Base-by-base conservation (phyloP, 2,329 filamentous ascomycete genomes). In the Dothideomycetidae sp. region DNA sequence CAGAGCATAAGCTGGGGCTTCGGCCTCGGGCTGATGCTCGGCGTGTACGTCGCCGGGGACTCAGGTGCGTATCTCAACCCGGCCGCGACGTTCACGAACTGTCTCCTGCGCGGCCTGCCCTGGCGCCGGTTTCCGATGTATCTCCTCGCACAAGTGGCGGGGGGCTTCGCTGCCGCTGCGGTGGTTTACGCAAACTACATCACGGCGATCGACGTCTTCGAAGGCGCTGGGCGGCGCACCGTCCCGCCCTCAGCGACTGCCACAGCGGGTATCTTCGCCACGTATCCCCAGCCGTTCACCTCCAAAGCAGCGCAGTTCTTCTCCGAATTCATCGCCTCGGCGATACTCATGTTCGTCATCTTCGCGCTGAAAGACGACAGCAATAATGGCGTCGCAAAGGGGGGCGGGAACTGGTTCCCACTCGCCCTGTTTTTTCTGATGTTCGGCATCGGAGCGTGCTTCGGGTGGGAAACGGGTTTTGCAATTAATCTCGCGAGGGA, bases 331-430 rank as follows among this genome's bases (percentile, higher is more conserved):
- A 57, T 80, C 32, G 71, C 74, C 28, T 73, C 68, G 40, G 60
- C 71, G 0, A 65, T 81, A 11, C 60, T 79, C 19, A 73, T 78
- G 60, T 78, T 79, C 48, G 63, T 72, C 47, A 75, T 81, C 33
- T 80, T 77, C 47, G 74, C 74, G 0, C 57, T 81, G 29, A 70
- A 69, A 34, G 69, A 71, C 37, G 58, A 61, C 41, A 58, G 31
- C 11, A 54, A 55, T 29, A 49, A 49, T 2, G 57, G 54, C 42
- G 36, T 56, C 23, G 30, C 35, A 5, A 39, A 30, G 31, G 41
- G 37, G 10, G 70, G 70, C 3, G 70, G 70, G 0, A 60, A 63
- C 2, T 46, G 71, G 17, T 62, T 71, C 37, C 73, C 73, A 0
- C 55, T 78, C 4, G 64, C 58, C 3, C 54, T 76, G 17, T 72